Conservation (phyloP, 352 stramenopile species). For the Phytophthora quininea region DNA sequence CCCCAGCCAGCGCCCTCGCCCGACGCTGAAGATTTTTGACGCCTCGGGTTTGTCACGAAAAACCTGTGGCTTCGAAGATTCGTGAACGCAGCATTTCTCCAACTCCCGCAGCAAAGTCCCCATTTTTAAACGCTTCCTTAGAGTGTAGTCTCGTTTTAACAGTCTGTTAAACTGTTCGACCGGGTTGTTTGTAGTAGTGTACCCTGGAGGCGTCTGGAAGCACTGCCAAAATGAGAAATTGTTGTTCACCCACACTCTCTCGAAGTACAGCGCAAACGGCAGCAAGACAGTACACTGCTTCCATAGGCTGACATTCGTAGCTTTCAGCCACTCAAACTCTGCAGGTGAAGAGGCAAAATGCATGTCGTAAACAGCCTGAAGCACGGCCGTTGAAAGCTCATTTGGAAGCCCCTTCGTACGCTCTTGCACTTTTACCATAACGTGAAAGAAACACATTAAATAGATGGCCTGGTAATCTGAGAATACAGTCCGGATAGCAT, state of each 20-base stretch:
- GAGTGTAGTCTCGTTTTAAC: slow-evolving; percentile 27
- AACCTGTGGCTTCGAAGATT: background rate
- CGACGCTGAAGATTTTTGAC: background rate
- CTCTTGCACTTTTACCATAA: slow-evolving; percentile 21
- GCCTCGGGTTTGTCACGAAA: background rate
- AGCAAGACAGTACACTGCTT: background rate
- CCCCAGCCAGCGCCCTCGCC: background rate
- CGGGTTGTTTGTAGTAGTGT: slow-evolving; percentile 25
- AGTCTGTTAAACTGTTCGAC: slow-evolving; percentile 26
- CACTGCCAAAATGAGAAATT: slow-evolving; percentile 18
- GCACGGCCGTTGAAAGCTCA: background rate
- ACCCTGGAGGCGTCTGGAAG: slow-evolving; percentile 10
- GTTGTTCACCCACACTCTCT: slow-evolving; percentile 10
- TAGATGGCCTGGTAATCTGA: background rate
- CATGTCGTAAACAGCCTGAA: slow-evolving; percentile 24
- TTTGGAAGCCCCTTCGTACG: slow-evolving; percentile 7
- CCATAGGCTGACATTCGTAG: slow-evolving; percentile 1
- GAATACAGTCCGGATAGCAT: background rate
- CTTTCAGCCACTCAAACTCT: background rate
- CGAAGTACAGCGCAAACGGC: slow-evolving; percentile 18
- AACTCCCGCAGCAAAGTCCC: slow-evolving; percentile 2
- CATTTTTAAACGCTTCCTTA: slow-evolving; percentile 12
- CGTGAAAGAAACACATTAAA: slow-evolving; percentile 34
- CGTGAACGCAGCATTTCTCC: background rate
- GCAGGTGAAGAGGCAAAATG: slow-evolving; percentile 16